Percentiles rank a stretch among this genome's conserved stretches.
phyloP scores from a whole-genome alignment of 805 yeast genomes.

The Millerozyma acaciae region DNA sequence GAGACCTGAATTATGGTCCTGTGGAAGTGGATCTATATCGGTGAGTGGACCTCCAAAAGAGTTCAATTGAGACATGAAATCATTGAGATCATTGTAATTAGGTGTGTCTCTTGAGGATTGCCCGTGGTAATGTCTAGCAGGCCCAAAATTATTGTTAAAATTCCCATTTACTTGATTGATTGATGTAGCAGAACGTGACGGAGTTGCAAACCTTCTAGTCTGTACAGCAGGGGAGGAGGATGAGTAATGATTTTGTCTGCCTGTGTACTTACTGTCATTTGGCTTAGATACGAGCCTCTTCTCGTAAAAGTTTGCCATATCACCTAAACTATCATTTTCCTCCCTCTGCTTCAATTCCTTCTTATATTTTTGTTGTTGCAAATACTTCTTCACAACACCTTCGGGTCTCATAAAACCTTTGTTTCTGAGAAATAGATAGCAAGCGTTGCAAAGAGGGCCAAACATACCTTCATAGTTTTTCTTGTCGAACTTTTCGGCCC shows the following conservation, averaged over 20 bases:
- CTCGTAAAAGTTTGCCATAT: background rate
- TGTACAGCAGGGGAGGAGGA: slow-evolving; percentile 27
- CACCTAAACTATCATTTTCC: slow-evolving; percentile 8
- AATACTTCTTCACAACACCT: slow-evolving; percentile 42
- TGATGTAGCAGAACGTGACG: slow-evolving; percentile 36
- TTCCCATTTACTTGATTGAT: slow-evolving; percentile 28
- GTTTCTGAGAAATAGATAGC: slow-evolving; percentile 39
- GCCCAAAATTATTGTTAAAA: slow-evolving; percentile 2
- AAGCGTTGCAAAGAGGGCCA: slow-evolving; percentile 46
- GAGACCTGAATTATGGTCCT: slow-evolving; percentile 22
- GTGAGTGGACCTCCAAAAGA: slow-evolving; percentile 44
- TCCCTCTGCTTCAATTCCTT: slow-evolving; percentile 31
- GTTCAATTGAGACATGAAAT: slow-evolving; percentile 38
- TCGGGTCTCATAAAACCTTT: slow-evolving; percentile 45
- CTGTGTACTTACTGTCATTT: slow-evolving; percentile 6
- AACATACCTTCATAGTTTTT: slow-evolving; percentile 43
- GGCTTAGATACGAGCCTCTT: background rate
- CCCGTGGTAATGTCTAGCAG: slow-evolving; percentile 3
- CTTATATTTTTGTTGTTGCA: slow-evolving; percentile 42
- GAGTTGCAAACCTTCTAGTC: slow-evolving; percentile 33
- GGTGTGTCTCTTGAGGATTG: slow-evolving; percentile 14
- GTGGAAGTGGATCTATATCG: slow-evolving; percentile 43
- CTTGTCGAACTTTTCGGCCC: slow-evolving; percentile 36
- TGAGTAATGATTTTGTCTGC: slow-evolving; percentile 10
- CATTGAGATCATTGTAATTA: slow-evolving; percentile 34